Evolutionary conservation across 2,329 filamentous ascomycete species (phyloP).

Genomic region (Zopfia rhizophila): DNA sequence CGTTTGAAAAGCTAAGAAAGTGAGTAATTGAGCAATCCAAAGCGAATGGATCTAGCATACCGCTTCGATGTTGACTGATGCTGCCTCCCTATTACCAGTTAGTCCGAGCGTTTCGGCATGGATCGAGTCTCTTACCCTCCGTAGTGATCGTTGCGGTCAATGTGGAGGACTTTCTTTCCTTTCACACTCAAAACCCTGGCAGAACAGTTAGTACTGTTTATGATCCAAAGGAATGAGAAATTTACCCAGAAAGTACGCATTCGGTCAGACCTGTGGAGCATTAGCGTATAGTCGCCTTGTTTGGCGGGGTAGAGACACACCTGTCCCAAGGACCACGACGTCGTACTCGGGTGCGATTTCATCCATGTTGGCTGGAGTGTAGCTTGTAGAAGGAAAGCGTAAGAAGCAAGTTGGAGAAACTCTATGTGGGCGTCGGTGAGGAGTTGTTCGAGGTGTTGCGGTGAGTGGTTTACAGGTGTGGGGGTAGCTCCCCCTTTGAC

Average conservation of each 20-base stretch:
- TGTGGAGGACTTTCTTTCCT: slow-evolving; percentile 98
- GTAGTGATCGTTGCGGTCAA: slow-evolving; percentile 98
- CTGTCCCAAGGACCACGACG: slow-evolving; percentile 97
- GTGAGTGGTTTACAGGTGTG: slow-evolving; percentile 25
- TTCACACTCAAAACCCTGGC: slow-evolving; percentile 92
- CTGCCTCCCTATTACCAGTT: slow-evolving; percentile 76
- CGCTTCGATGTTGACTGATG: slow-evolving; percentile 91
- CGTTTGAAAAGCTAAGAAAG: slow-evolving; percentile 87
- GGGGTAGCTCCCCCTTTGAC: slow-evolving; percentile 39
- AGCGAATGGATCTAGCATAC: slow-evolving; percentile 67
- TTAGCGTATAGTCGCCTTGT: slow-evolving; percentile 40
- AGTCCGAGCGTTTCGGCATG: slow-evolving; percentile 27
- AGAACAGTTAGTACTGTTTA: slow-evolving; percentile 24
- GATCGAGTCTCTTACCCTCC: slow-evolving; percentile 76
- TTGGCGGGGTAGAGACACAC: slow-evolving; percentile 67
- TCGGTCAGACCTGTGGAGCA: slow-evolving; percentile 83
- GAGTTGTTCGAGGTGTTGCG: slow-evolving; percentile 21
- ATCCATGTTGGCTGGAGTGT: slow-evolving; percentile 75
- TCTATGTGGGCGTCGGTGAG: slow-evolving; percentile 5
- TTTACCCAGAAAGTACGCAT: slow-evolving; percentile 96
- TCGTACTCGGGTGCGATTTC: slow-evolving; percentile 99
- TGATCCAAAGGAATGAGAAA: slow-evolving; percentile 17
- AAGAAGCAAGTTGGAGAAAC: slow-evolving; percentile 15
- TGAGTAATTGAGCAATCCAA: slow-evolving; percentile 53
- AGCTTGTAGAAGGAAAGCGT: slow-evolving; percentile 5